Evolutionary conservation across 164 flowering plant genomes (phyloP).

Genomic region (Sedum album): DNA sequence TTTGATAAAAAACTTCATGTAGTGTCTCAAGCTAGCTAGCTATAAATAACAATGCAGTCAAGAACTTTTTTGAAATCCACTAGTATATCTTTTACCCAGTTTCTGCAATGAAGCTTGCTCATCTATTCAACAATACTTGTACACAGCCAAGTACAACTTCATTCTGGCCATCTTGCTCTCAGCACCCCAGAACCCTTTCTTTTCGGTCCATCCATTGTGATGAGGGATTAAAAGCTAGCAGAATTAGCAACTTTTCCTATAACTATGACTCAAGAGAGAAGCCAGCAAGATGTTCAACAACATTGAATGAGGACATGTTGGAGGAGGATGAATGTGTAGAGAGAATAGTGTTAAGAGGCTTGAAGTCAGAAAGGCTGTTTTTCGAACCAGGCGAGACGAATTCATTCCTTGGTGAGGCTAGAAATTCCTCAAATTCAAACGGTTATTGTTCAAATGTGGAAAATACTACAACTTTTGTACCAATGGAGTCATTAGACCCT

Average conservation of each 20-base stretch:
- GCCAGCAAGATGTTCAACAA: conserved; percentile 27
- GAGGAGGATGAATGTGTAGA: conserved; percentile 10
- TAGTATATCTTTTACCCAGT: neutral
- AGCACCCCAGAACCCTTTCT: conserved; percentile 59
- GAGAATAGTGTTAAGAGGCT: conserved; percentile 34
- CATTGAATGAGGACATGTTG: conserved; percentile 15
- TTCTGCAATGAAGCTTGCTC: conserved; percentile 25
- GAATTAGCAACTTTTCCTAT: conserved; percentile 24
- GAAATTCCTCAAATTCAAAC: conserved; percentile 2
- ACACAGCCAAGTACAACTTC: conserved; percentile 7
- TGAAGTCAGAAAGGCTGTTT: conserved; percentile 55
- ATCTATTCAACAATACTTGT: conserved; percentile 17
- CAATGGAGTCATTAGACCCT: conserved; percentile 70
- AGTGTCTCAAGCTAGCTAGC: neutral
- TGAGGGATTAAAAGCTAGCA: neutral
- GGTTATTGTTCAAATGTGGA: conserved; percentile 30
- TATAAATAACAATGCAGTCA: neutral
- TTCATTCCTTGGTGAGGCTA: conserved; percentile 41
- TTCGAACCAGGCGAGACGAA: conserved; percentile 56
- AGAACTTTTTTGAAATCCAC: neutral
- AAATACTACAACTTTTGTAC: conserved; percentile 39
- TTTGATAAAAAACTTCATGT: too few species aligned
- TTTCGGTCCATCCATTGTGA: conserved; percentile 26
- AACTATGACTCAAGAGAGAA: conserved; percentile 34
- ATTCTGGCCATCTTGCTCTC: conserved; percentile 54